phyloP scores from a whole-genome alignment of 73 alveolate species.

The Halteria grandinella region DNA sequence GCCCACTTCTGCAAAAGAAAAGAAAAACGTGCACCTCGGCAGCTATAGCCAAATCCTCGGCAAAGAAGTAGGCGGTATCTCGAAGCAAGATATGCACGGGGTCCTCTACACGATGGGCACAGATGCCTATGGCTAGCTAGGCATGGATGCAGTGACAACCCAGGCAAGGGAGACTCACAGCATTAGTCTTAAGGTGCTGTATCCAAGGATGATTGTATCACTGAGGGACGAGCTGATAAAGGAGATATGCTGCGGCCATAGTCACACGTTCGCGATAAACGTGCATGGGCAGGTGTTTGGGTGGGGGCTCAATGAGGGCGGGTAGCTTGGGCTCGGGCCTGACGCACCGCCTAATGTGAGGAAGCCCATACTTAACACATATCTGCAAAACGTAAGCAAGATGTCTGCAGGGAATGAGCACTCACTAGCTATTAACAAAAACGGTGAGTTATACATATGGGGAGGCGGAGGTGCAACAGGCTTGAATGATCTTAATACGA shows the following conservation, averaged over 20 bases:
- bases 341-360: constrained; percentile 66
- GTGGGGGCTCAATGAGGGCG: constrained; percentile 88
- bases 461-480: constrained; percentile 86
- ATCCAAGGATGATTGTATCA: constrained; percentile 85
- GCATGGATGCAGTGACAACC: constrained; percentile 47
- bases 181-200: constrained; percentile 68
- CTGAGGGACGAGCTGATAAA: constrained; percentile 85
- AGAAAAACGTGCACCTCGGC: constrained; percentile 44
- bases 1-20: constrained; percentile 49
- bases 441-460: constrained; percentile 87
- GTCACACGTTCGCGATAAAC: constrained; percentile 84
- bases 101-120: constrained; percentile 73
- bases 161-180: too few relatives aligned
- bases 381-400: constrained; percentile 64
- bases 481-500: constrained; percentile 47
- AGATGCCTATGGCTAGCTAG: constrained; percentile 71
- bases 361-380: constrained; percentile 48
- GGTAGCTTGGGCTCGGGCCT: constrained; percentile 85
- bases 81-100: constrained; percentile 65
- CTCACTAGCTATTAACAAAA: constrained; percentile 82
- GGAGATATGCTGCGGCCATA: constrained; percentile 88
- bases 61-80: constrained; percentile 61
- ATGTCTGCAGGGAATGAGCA: constrained; percentile 95
- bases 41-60: constrained; percentile 53
- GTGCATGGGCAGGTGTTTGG: constrained; percentile 83